Base-by-base conservation (phyloP, 305 asterid species). In the Fraxinus floribunda region DNA sequence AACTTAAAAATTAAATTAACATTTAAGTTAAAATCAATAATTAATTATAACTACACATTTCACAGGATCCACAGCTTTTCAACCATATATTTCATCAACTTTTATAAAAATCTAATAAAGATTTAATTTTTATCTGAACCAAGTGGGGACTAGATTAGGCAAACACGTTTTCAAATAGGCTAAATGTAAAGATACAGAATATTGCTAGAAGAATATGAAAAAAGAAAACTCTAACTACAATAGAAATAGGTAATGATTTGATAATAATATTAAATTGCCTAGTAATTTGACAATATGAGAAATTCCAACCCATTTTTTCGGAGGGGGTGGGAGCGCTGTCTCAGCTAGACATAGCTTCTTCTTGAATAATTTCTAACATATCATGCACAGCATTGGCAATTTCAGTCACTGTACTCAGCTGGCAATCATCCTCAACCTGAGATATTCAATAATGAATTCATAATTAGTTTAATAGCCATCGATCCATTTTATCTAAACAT, bases 331-430 rank as follows among this genome's bases (percentile, higher is more conserved):
- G 80, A 71, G 38, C 29, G 49, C 9, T 79, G 80, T 62, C 85
- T 84, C 83, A 81, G 79, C 79, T 82, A 79, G 85, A 82, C 52
- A 79, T 81, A 55, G 89, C 85, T 72, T 92, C 94, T 78, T 89
- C 83, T 79, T 89, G 88, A 85, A 93, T 90, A 93, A 91, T 83
- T 78, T 83, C 89, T 76, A 94, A 80, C 86, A 92, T 84, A 8
- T 90, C 90, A 82, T 94, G 94, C 78, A 92, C 92, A 2, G 94
- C 94, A 6, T 80, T 85, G 0, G 98, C 96, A 26, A 94, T 94
- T 38, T 90, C 98, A 79, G 88, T 87, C 74, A 80, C 97, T 64
- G 94, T 87, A 44, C 78, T 89, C 76, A 91, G 86, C 80, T 81
- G 86, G 86, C 97, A 90, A 29, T 87, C 91, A 18, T 91, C 95